A percentile compares a stretch with the other conserved stretches of the same genome.
Conservation (phyloP, 2,329 filamentous ascomycete genomes). For the Phialophora verrucosa region DNA sequence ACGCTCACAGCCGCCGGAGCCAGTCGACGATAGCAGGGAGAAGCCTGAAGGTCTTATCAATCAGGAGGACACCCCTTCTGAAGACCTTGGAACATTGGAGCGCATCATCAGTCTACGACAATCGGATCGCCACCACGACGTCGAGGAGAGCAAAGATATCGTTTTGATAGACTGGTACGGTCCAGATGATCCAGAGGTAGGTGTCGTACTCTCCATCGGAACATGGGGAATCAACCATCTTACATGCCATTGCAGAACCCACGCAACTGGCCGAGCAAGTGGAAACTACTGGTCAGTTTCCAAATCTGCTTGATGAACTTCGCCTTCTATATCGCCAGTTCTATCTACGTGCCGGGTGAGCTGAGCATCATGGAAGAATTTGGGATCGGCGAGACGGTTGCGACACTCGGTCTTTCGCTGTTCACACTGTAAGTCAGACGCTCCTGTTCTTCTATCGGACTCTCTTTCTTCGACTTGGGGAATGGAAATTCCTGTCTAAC, state of each 20-base stretch:
- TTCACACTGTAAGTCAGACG: conserved; percentile 51
- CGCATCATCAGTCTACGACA: not conserved
- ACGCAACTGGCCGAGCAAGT: conserved; percentile 2
- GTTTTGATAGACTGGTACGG: conserved; percentile 21
- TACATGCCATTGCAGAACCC: conserved; percentile 5
- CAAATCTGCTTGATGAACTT: conserved; percentile 55
- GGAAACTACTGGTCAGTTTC: conserved; percentile 4
- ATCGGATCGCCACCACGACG: not conserved
- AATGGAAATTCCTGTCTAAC: not conserved
- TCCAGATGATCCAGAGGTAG: conserved; percentile 14
- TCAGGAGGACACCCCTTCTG: not conserved
- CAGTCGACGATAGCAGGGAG: not conserved
- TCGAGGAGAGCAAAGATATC: conserved; percentile 12
- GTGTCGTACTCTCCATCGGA: not conserved
- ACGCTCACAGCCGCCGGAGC: not conserved
- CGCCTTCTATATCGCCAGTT: conserved; percentile 57
- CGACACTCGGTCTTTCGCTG: conserved; percentile 55
- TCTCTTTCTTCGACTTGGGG: no score
- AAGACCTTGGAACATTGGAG: not conserved
- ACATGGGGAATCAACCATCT: no score
- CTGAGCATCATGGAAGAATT: conserved; percentile 51
- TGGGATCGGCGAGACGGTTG: conserved; percentile 51
- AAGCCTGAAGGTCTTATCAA: not conserved
- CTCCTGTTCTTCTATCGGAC: not conserved
- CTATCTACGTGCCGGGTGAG: conserved; percentile 57